Percentiles rank a stretch among this genome's conserved stretches.
These are phyloP conservation scores for Paracoccidioides brasiliensis DNA, from an alignment of 2,329 filamentous ascomycete species.

Conservation along the genomic window DNA sequence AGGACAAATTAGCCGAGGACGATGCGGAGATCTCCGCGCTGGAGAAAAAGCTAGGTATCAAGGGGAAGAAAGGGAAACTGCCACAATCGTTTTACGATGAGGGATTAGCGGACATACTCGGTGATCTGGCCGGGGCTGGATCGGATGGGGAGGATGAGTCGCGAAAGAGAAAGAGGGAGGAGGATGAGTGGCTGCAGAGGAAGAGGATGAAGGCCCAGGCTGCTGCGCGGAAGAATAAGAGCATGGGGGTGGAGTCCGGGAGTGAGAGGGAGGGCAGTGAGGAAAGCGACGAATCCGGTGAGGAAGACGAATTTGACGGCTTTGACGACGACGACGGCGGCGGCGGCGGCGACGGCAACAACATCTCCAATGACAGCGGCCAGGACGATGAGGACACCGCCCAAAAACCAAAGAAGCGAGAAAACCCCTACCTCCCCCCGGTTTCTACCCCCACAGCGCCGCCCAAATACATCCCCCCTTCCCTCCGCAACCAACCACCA, in stretches of 20 bases:
- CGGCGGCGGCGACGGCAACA: conserved; percentile 18
- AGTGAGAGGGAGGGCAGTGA: conserved; percentile 17
- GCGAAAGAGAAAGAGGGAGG: conserved; percentile 49
- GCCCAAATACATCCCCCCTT: conserved; percentile 80
- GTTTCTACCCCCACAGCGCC: conserved; percentile 24
- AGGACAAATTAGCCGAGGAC: conserved; percentile 59
- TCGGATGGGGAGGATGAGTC: conserved; percentile 34
- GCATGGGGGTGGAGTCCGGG: conserved; percentile 16
- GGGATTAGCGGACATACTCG: conserved; percentile 66
- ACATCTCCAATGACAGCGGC: conserved; percentile 28
- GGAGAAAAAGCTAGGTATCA: conserved; percentile 71
- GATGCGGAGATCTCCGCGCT: conserved; percentile 78
- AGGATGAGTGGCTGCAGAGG: conserved; percentile 45
- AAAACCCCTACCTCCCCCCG: conserved; percentile 85
- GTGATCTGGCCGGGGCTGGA: conserved; percentile 46
- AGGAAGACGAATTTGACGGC: conserved; percentile 20
- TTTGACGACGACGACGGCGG: conserved; percentile 33
- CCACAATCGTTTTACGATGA: conserved; percentile 67
- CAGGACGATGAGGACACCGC: conserved; percentile 14
- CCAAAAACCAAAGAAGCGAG: conserved; percentile 37
- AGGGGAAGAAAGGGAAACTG: conserved; percentile 47
- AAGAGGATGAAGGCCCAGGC: conserved; percentile 43
- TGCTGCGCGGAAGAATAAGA: conserved; percentile 16
- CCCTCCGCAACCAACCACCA: conserved; percentile 51
- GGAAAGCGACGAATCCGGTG: conserved; percentile 15